A percentile compares a stretch with the other conserved stretches of the same genome.
Conservation (phyloP, 1,284 basidiomycete genomes). For the Takashimella tepidaria region DNA sequence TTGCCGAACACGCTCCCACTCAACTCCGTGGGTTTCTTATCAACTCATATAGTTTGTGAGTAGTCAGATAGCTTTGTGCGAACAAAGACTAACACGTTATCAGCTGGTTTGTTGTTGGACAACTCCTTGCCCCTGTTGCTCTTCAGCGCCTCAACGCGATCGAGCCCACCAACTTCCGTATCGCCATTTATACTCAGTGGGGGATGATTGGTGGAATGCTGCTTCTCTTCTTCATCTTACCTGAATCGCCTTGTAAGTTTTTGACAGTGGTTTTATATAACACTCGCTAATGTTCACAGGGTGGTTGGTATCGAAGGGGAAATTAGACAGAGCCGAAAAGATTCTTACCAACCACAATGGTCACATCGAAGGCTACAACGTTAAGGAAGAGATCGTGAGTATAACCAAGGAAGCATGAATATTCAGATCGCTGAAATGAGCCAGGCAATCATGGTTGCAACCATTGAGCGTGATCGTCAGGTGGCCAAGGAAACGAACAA, state of each 20-base stretch:
- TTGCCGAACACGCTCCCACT: slow-evolving; percentile 19
- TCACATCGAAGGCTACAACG: slow-evolving; percentile 17
- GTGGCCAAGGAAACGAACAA: slow-evolving; percentile 8
- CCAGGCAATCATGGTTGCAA: slow-evolving; percentile 20
- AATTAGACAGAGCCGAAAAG: slow-evolving; percentile 17
- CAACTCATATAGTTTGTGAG: slow-evolving; percentile 22
- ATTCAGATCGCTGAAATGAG: too few relatives aligned
- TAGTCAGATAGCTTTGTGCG: background rate
- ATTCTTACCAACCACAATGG: slow-evolving; percentile 13
- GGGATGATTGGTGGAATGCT: slow-evolving; percentile 25
- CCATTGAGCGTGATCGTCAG: slow-evolving; percentile 21
- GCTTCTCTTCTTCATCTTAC: slow-evolving; percentile 28
- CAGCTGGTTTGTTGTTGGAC: slow-evolving; percentile 20
- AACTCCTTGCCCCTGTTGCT: slow-evolving; percentile 15
- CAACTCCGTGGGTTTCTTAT: slow-evolving; percentile 26
- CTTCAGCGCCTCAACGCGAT: slow-evolving; percentile 11
- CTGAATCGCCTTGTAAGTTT: slow-evolving; percentile 26
- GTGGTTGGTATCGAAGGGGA: slow-evolving; percentile 28
- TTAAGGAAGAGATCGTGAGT: slow-evolving; percentile 16
- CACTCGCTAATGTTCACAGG: slow-evolving; percentile 6
- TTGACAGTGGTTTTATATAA: too few relatives aligned
- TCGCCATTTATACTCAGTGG: slow-evolving; percentile 28
- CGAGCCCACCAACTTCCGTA: slow-evolving; percentile 14
- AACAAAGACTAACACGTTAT: background rate
- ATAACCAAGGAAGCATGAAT: too few relatives aligned